A percentile compares a stretch with the other conserved stretches of the same genome.
Conservation (phyloP, 352 stramenopile genomes). For the Pilasporangium apinafurcum region DNA sequence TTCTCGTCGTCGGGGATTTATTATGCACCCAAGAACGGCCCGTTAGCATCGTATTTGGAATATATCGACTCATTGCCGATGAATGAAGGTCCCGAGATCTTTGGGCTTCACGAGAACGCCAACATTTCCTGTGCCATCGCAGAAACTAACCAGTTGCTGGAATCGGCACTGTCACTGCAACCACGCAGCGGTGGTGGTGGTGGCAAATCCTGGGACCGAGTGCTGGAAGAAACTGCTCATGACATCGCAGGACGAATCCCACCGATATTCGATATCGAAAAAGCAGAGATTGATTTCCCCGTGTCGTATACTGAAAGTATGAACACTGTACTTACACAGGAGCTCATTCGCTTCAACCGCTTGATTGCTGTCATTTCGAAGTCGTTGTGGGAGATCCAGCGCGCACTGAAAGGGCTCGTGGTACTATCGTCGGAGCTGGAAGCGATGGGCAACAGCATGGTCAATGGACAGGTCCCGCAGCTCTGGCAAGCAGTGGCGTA, state of each 20-base stretch:
- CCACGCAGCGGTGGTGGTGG: slow-evolving; percentile 71
- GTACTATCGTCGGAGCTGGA: slow-evolving; percentile 91
- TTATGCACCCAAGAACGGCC: slow-evolving; percentile 46
- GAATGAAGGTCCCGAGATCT: slow-evolving; percentile 83
- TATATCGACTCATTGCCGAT: slow-evolving; percentile 83
- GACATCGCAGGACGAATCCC: slow-evolving; percentile 81
- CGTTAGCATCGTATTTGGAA: slow-evolving; percentile 49
- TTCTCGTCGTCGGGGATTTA: slow-evolving; percentile 85
- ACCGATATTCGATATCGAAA: slow-evolving; percentile 87
- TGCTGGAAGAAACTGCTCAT: slow-evolving; percentile 78
- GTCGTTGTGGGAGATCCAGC: slow-evolving; percentile 86
- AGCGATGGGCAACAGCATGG: slow-evolving; percentile 91
- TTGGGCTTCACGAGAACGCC: slow-evolving; percentile 82
- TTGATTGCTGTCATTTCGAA: slow-evolving; percentile 70
- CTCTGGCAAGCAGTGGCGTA: slow-evolving; percentile 86
- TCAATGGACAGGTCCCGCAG: slow-evolving; percentile 85
- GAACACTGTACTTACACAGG: slow-evolving; percentile 88
- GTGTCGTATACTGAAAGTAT: slow-evolving; percentile 83
- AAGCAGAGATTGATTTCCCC: slow-evolving; percentile 80
- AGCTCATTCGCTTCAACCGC: slow-evolving; percentile 90
- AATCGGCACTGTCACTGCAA: slow-evolving; percentile 88
- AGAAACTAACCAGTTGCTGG: slow-evolving; percentile 81
- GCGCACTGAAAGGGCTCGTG: slow-evolving; percentile 89
- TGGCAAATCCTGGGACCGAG: slow-evolving; percentile 88
- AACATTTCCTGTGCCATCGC: slow-evolving; percentile 87